Base-by-base conservation (phyloP, 306 rosid genomes). In the Sechiopsis laciniata region DNA sequence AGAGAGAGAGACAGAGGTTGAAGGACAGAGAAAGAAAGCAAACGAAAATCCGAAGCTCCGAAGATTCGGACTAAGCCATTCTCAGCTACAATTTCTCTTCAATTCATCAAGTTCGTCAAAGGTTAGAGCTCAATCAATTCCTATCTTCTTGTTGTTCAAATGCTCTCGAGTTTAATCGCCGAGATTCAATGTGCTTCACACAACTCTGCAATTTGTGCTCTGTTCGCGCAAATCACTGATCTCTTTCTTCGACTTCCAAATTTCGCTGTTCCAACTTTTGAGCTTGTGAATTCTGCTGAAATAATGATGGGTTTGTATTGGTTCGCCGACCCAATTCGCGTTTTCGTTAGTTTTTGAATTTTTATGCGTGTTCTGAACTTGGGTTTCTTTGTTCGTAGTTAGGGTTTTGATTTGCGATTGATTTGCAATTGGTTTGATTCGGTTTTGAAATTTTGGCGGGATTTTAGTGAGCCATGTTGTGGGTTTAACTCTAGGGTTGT, bases 401-500 rank as follows among this genome's bases (percentile, higher is more conserved):
- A 79, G 87, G 90, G 91, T 81, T 89, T 94, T 85, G 26, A 56
- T 79, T 86, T 79, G 66, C 70, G 75, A 71, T 53, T 80, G 71
- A 73, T 82, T 85, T 80, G 71, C 48, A 4, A 75, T 72, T 52
- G 75, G 65, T 81, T 84, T 26, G 50, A 84, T 84, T 78, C 82
- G 57, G 79, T 58, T 58, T 83, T 75, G 72, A 55, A 75, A 59
- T 60, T 77, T 69, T 64, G 79, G 84, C 76, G 77, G 80, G 81
- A 70, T 78, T 32, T 77, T 80, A 40, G 79, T 61, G 75, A 63
- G 77, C 59, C 82, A 42, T 70, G 81, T 79, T 42, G 85, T 75
- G 75, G 86, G 81, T 73, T 81, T 84, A 87, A 89, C 89, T 91
- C 88, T 92, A 89, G 95, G 96, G 96, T 90, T 94, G 87, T 86